Evolutionary conservation across 176 grass and related monocot genomes (phyloP), one percentile per base, ranked within the genome.

Genomic region (Elaeis guineensis): DNA sequence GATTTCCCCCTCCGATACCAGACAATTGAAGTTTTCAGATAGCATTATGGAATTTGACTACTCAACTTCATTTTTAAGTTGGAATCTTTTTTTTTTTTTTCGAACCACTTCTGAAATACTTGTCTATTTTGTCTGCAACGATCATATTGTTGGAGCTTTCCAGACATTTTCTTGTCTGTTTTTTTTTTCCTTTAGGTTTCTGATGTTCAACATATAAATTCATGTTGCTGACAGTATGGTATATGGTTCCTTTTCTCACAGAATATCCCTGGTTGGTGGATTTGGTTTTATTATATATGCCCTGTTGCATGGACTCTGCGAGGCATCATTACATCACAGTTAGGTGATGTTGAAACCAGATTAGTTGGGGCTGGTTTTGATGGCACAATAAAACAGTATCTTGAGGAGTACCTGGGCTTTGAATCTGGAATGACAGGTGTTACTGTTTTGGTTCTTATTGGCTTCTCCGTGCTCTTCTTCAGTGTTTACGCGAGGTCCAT

Each of bases 271-370:
- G 54, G 66, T 24, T 85, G 86, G 86, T 90, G 86, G 86, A 75
- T 90, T 30, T 85, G 86, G 86, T 90, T 82, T 71, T 85, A 90
- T 62, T 72, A 90, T 25, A 69, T 90, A 49, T 90, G 86, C 71
- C 86, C 86, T n/a, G 81, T 90, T 23, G 75, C 81, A 15, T 90
- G 86, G 86, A 90, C 86, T 52, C 72, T 90, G 9, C 30, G 67
- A 28, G 86, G 86, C 59, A 62, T 90, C 66, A 82, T 90, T 25
- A 82, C 78, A 32, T 90, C 86, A 5, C 86, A 90, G 52, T 22
- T 90, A 35, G 86, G 86, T 1, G 82, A 90, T 17, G 81, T 85
- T 11, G 65, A 90, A 21, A 82, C 74, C 14, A 78, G 75, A 58
- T 61, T 90, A 25, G 75, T 69, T 1, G 86, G 86, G 4, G 81